Conservation (phyloP, 352 stramenopile genomes). For the Pythium chondricola region DNA sequence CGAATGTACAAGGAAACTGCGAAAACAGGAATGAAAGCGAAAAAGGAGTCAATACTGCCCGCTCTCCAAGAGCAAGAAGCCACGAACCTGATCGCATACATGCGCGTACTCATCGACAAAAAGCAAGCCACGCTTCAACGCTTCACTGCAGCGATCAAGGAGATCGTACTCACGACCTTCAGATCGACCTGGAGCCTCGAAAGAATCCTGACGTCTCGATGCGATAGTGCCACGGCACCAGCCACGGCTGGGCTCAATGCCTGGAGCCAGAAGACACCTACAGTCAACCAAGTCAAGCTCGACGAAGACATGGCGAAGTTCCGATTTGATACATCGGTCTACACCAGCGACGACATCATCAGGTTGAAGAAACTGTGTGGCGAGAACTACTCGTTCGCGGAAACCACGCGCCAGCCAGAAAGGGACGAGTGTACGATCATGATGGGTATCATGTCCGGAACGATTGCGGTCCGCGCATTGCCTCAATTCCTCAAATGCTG, state of each 20-base stretch:
- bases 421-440: slow-evolving; percentile 10
- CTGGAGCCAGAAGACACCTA: neutral
- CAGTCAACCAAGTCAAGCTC: too few relatives aligned
- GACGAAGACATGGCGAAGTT: too few relatives aligned
- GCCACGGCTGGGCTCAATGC: neutral
- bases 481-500: slow-evolving; percentile 16
- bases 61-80: too few relatives aligned
- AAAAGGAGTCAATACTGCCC: too few relatives aligned
- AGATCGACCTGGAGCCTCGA: neutral
- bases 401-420: neutral
- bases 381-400: neutral
- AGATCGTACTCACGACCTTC: neutral
- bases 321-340: slow-evolving; percentile 1
- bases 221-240: neutral
- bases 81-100: neutral
- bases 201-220: neutral
- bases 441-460: slow-evolving; percentile 2
- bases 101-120: neutral
- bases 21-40: too few relatives aligned
- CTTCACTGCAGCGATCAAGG: neutral
- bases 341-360: neutral
- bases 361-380: neutral
- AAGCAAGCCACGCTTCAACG: neutral
- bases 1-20: too few relatives aligned
- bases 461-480: neutral